Base-by-base conservation (phyloP, 805 yeast species). In the Wickerhamiella sergipiensis region DNA sequence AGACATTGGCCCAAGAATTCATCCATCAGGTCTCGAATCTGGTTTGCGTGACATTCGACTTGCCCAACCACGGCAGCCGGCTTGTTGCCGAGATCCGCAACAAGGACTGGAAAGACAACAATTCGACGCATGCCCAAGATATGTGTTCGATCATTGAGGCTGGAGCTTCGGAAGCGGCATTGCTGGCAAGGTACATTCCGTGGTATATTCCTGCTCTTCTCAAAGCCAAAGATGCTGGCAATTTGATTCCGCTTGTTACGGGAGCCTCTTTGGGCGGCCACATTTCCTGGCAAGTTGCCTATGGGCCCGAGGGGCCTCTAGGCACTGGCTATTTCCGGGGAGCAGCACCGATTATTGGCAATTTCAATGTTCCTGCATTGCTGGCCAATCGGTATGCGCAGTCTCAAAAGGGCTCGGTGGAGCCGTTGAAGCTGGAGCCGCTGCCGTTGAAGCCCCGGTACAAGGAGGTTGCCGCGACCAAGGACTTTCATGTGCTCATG, bases 181-280 rank as follows among this genome's bases (percentile, higher is more conserved):
- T 70, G 22, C 57, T 77, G 22, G 70, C 75, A 57, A 71, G 70
- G 54, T 72, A 67, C 52, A 60, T 77, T 40, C 80, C 79, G 6
- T 23, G 46, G 15, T 56, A 55, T 61, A 50, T 70, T 61, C 57
- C 62, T 57, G 45, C 61, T 56, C 39, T 58, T 58, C 21, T 56
- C 57, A 49, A 68, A 50, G 59, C 61, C 40, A 40, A 50, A 26
- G 23, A 53, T 47, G 52, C 72, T 18, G 49, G 53, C 40, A 53
- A 72, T 59, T 47, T 50, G n/a, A 29, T 39, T 18, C 45, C 52
- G 15, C 67, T 74, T 43, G 61, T 75, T 26, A 57, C 71, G 12
- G 85, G 84, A 1, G 67, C 68, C 42, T 77, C 82, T 0, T 66
- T 78, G 45, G 83, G 83, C 2, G 84, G 78, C 0, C 82, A 79